Base-by-base conservation (phyloP, 2,329 filamentous ascomycete species). In the Emmonsiellopsis sp. region DNA sequence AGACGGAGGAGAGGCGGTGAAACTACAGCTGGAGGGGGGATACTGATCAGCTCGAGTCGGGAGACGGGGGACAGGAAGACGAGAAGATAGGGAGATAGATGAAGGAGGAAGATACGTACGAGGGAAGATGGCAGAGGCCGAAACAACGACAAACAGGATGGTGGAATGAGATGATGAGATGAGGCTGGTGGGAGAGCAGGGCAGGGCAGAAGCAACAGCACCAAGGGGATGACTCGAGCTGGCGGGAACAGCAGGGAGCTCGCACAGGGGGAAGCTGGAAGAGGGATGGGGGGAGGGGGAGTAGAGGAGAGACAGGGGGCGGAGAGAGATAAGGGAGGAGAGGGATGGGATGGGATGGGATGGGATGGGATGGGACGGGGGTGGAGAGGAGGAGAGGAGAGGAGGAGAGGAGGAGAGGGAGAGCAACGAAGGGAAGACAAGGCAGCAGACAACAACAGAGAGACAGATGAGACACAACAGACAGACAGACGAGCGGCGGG, bases 361-460 rank as follows among this genome's bases (percentile, higher is more conserved):
- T 57, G 36, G 52, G 43, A 42, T 13, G 11, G 34, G 21, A 34
- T n/a, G 62, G 56, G 60, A 61, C 5, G 21, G 57, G 57, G 57
- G 60, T 56, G 56, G 53, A 53, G 56, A 31, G 5, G 31, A 32
- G 14, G 44, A 17, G 53, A 49, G 27, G 59, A 60, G 61, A 56
- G 52, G 53, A 56, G 42, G 51, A 58, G 57, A 49, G 53, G 56
- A 59, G 48, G 55, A 49, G 58, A 54, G 56, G 48, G 51, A 57
- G 53, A 57, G 52, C 56, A 59, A 60, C 45, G 51, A 60, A 62
- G 63, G 64, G 62, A 61, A 58, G 62, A 57, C 55, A 58, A 57
- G 57, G 55, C 57, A 58, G 56, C 50, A 55, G 17, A 52, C 49
- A 51, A 57, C 43, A 44, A 56, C 27, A 39, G 27, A 47, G 58